Percentiles rank a stretch among this genome's conserved stretches.
These are phyloP conservation scores for Aureobasidium sp. DNA, from an alignment of 2,329 filamentous ascomycete genomes.

Conservation along the genomic window DNA sequence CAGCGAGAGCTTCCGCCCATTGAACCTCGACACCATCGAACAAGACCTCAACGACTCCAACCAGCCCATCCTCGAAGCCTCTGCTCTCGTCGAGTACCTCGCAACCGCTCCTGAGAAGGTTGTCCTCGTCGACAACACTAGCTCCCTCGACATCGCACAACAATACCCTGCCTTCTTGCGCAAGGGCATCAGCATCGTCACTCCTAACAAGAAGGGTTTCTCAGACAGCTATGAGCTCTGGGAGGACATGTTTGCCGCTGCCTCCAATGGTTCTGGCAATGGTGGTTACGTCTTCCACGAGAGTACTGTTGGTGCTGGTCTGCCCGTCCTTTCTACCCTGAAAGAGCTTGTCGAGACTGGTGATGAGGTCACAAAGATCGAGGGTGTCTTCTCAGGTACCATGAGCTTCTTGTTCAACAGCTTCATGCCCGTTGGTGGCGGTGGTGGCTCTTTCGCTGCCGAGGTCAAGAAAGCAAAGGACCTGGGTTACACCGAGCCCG, in stretches of 20 bases:
- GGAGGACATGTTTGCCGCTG: slow-evolving; percentile 74
- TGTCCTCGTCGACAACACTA: slow-evolving; percentile 92
- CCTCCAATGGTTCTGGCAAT: slow-evolving; percentile 47
- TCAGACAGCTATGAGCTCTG: slow-evolving; percentile 72
- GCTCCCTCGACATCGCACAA: slow-evolving; percentile 75
- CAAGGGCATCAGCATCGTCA: slow-evolving; percentile 81
- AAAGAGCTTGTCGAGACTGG: slow-evolving; percentile 93
- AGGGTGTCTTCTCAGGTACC: slow-evolving; percentile 95
- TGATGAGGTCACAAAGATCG: slow-evolving; percentile 82
- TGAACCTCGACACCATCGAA: slow-evolving; percentile 54
- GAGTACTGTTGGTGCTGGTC: slow-evolving; percentile 83
- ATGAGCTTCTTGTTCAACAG: slow-evolving; percentile 98
- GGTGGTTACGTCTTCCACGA: slow-evolving; percentile 86
- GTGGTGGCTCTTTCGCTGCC: slow-evolving; percentile 76
- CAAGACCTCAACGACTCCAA: slow-evolving; percentile 53
- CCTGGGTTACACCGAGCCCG: slow-evolving; percentile 84
- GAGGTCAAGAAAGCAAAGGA: slow-evolving; percentile 90
- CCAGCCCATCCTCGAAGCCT: slow-evolving; percentile 55
- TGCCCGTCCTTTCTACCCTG: slow-evolving; percentile 87
- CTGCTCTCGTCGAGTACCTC: slow-evolving; percentile 70
- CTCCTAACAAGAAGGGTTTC: slow-evolving; percentile 98
- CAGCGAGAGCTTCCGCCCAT: slow-evolving; percentile 60
- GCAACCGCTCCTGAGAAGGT: slow-evolving; percentile 67
- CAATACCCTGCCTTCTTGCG: slow-evolving; percentile 73
- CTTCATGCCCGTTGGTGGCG: slow-evolving; percentile 72